Conservation (phyloP, 1,284 basidiomycete genomes). For the Hypsizygus ulmarius region DNA sequence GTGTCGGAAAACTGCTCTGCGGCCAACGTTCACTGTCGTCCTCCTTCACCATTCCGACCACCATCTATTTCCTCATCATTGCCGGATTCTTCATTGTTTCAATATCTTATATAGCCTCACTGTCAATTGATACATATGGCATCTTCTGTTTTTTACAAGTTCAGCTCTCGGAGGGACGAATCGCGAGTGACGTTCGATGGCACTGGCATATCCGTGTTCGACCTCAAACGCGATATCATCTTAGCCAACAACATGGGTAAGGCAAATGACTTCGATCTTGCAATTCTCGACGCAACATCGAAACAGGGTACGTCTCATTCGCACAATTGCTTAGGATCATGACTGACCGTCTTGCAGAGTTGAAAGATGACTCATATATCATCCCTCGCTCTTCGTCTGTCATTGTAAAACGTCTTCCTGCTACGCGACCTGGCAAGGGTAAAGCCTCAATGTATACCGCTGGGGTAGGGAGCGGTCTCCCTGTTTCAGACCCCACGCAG, state of each 20-base stretch:
- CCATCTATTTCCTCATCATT: background rate
- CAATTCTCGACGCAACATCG: conserved; percentile 80
- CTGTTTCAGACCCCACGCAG: conserved; percentile 45
- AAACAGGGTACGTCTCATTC: conserved; percentile 72
- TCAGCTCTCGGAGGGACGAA: conserved; percentile 94
- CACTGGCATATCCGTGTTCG: conserved; percentile 98
- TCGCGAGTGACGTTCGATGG: conserved; percentile 97
- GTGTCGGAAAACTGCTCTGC: too few species aligned
- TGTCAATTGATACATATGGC: conserved; percentile 61
- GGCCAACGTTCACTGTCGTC: background rate
- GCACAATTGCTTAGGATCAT: background rate
- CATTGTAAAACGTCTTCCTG: conserved; percentile 87
- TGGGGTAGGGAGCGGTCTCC: conserved; percentile 40
- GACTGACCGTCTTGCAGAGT: conserved; percentile 55
- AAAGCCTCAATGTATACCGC: conserved; percentile 87
- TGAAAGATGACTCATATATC: conserved; percentile 88
- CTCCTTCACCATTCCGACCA: background rate
- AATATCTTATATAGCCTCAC: conserved; percentile 24
- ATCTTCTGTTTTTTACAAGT: conserved; percentile 97
- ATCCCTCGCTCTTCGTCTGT: conserved; percentile 95
- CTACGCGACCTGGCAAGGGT: conserved; percentile 85
- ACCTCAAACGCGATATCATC: conserved; percentile 98
- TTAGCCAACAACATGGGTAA: conserved; percentile 93
- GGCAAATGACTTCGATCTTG: conserved; percentile 96
- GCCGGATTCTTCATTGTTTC: conserved; percentile 7